Evolutionary conservation across 495 filamentous ascomycete genomes (phyloP).

Genomic region (Trichoderma gamsii): DNA sequence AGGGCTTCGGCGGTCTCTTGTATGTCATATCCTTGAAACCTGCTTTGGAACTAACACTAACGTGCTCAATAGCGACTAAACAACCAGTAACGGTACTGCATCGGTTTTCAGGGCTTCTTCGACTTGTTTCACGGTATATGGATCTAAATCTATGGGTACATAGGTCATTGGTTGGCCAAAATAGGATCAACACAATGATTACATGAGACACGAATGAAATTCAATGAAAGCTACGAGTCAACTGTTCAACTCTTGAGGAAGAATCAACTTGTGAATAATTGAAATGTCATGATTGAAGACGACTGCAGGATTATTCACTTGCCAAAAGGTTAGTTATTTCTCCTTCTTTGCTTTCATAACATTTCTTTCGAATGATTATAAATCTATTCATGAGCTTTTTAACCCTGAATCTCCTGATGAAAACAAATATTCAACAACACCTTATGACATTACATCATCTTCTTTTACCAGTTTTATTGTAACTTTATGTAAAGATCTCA

Average conservation of each 20-base stretch:
- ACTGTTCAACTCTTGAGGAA: not conserved
- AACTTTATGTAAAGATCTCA: slow-evolving; percentile 23
- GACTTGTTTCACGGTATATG: slow-evolving; percentile 30
- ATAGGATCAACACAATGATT: slow-evolving; percentile 13
- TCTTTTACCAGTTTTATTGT: slow-evolving; percentile 18
- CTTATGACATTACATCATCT: slow-evolving; percentile 34
- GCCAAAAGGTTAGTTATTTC: slow-evolving; percentile 39
- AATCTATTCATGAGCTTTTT: slow-evolving; percentile 50
- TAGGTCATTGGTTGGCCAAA: slow-evolving; percentile 44
- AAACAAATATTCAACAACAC: slow-evolving; percentile 41
- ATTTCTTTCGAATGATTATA: slow-evolving; percentile 46
- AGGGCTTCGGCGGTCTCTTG: slow-evolving; percentile 69
- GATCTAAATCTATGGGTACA: slow-evolving; percentile 34
- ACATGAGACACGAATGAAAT: slow-evolving; percentile 17
- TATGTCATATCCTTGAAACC: slow-evolving; percentile 31
- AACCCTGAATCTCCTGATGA: slow-evolving; percentile 46
- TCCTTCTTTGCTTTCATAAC: slow-evolving; percentile 15
- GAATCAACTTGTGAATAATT: slow-evolving; percentile 1
- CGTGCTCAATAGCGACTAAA: slow-evolving; percentile 38
- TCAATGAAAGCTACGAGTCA: slow-evolving; percentile 9
- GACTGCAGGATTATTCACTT: not conserved
- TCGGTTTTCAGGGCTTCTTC: slow-evolving; percentile 24
- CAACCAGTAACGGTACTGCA: slow-evolving; percentile 22
- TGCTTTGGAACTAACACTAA: slow-evolving; percentile 14
- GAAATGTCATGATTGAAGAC: not conserved